A percentile compares a stretch with the other conserved stretches of the same genome.
These are phyloP conservation scores for Erigeron canadensis DNA, from an alignment of 129 eudicot species.

Conservation along the genomic window DNA sequence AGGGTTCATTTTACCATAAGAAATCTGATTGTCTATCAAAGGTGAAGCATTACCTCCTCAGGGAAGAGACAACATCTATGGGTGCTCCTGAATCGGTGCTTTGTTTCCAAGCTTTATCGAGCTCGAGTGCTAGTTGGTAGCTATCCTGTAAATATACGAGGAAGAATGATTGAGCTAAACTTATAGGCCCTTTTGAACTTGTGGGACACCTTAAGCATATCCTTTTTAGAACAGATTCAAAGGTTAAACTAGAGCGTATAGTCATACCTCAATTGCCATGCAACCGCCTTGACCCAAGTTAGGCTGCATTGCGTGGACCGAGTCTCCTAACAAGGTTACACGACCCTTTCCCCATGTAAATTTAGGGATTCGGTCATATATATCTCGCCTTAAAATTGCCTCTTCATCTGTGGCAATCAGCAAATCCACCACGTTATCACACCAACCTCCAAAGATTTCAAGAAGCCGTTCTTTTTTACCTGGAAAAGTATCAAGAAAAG, in stretches of 20 bases:
- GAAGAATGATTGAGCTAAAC: constrained; percentile 6
- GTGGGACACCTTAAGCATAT: not conserved
- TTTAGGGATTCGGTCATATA: constrained; percentile 74
- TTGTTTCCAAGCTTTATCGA: constrained; percentile 70
- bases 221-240: too few species aligned
- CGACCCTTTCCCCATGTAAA: constrained; percentile 95
- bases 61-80: constrained; percentile 57
- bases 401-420: constrained; percentile 82
- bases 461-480: constrained; percentile 85
- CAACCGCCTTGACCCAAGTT: constrained; percentile 99
- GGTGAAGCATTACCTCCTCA: constrained; percentile 51
- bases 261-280: constrained; percentile 96
- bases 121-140: constrained; percentile 89
- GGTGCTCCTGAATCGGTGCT: constrained; percentile 59
- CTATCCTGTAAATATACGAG: constrained; percentile 53
- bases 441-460: constrained; percentile 84
- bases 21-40: not conserved
- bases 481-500: constrained; percentile 26
- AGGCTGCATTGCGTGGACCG: constrained; percentile 99
- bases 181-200: not conserved
- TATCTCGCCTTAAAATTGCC: constrained; percentile 92
- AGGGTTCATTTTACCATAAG: not conserved
- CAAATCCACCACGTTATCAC: constrained; percentile 93
- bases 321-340: constrained; percentile 93
- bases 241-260: not conserved